A percentile compares a stretch with the other conserved stretches of the same genome.
phyloP scores from a whole-genome alignment of 441 rosid species.

The Populus tomentosa region DNA sequence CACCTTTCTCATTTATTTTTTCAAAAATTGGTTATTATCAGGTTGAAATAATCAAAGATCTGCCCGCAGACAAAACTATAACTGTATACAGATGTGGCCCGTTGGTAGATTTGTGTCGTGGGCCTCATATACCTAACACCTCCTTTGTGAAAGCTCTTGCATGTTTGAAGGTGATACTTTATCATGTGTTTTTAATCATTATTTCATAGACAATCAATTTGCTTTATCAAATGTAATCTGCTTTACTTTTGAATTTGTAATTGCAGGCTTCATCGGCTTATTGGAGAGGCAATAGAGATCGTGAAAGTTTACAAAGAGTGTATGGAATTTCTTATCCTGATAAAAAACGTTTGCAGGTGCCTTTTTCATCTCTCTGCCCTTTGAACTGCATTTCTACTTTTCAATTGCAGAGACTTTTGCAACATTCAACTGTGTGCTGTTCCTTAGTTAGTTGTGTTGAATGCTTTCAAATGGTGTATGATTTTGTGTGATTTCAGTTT shows the following conservation, averaged over 20 bases:
- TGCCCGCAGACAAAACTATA: constrained; percentile 85
- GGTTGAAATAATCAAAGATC: constrained; percentile 87
- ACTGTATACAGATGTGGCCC: constrained; percentile 98
- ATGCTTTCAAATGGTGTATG: not conserved
- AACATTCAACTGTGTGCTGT: not conserved
- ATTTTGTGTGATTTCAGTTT: not conserved
- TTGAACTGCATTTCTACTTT: not conserved
- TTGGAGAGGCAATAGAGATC: constrained; percentile 86
- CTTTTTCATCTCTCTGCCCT: constrained; percentile 6
- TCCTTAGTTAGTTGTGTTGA: not conserved
- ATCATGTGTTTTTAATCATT: constrained; percentile 2
- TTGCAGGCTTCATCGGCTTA: constrained; percentile 96
- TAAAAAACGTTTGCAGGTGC: constrained; percentile 77
- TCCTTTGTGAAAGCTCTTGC: constrained; percentile 92
- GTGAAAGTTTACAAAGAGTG: constrained; percentile 96
- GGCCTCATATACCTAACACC: constrained; percentile 98
- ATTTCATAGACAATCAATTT: not conserved
- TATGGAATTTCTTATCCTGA: constrained; percentile 98
- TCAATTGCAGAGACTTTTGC: constrained; percentile 5
- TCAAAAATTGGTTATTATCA: constrained; percentile 23
- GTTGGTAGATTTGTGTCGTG: constrained; percentile 92
- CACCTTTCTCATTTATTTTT: constrained; percentile 10
- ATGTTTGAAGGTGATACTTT: constrained; percentile 71
- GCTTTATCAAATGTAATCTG: constrained; percentile 8
- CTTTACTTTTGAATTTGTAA: constrained; percentile 12